Conservation (phyloP, 768 basidiomycete genomes). For the Aureoboletus auriporus region DNA sequence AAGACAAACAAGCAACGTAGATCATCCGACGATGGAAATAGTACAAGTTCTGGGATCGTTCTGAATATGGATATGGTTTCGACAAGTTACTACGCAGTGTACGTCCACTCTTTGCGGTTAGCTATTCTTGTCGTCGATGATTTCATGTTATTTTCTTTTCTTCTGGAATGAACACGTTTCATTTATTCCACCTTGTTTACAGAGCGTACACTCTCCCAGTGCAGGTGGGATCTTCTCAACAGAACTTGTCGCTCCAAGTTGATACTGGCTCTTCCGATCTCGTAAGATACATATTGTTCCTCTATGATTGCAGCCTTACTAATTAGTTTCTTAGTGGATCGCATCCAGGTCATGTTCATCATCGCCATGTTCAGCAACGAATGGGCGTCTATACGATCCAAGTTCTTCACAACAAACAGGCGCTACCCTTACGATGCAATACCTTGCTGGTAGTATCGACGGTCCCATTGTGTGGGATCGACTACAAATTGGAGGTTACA, state of each 20-base stretch:
- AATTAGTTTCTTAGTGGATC: constrained; percentile 54
- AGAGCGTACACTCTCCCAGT: constrained; percentile 66
- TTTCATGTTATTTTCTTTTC: background rate
- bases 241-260: constrained; percentile 62
- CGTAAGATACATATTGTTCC: constrained; percentile 37
- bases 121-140: background rate
- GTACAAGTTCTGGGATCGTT: constrained; percentile 53
- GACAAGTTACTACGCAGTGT: constrained; percentile 56
- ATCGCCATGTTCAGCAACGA: constrained; percentile 43
- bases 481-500: constrained; percentile 60
- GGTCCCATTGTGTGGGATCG: constrained; percentile 73
- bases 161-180: no score
- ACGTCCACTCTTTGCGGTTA: constrained; percentile 5
- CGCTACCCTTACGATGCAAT: constrained; percentile 45
- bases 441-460: constrained; percentile 53
- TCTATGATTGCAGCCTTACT: background rate
- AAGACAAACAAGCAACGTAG: constrained; percentile 11
- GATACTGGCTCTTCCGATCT: constrained; percentile 84
- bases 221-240: constrained; percentile 43
- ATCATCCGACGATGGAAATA: constrained; percentile 37
- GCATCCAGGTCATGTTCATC: constrained; percentile 63
- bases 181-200: background rate
- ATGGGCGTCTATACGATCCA: constrained; percentile 55
- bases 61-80: constrained; percentile 54
- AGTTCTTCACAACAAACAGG: constrained; percentile 42